phyloP scores from a whole-genome alignment of 1,139 yeast genomes.

The Candida sojae region DNA sequence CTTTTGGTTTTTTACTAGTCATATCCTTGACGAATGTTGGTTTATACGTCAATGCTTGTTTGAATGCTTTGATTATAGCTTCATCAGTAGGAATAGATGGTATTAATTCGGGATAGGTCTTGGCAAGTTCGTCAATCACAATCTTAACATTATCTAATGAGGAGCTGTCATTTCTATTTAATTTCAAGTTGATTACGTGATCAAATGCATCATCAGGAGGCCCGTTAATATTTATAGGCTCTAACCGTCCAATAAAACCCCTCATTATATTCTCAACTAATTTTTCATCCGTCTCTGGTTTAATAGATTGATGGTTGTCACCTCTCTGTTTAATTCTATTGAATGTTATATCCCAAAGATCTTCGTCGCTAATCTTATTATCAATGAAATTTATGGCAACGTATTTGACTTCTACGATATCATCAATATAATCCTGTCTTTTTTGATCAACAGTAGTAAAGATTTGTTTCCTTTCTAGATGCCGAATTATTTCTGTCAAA shows the following conservation, averaged over 20 bases:
- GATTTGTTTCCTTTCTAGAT: constrained; percentile 62
- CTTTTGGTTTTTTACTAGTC: constrained; percentile 16
- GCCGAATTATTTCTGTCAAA: constrained; percentile 86
- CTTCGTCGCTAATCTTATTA: constrained; percentile 19
- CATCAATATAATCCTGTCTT: constrained; percentile 36
- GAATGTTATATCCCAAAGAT: constrained; percentile 54
- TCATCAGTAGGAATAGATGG: constrained; percentile 39
- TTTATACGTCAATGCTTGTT: constrained; percentile 49
- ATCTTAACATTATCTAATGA: constrained; percentile 53
- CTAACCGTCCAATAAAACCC: constrained; percentile 72
- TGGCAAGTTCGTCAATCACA: constrained; percentile 40
- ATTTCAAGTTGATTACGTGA: constrained; percentile 56
- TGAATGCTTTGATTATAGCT: constrained; percentile 43
- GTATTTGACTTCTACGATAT: constrained; percentile 40
- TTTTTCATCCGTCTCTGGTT: constrained; percentile 43
- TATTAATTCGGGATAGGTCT: constrained; percentile 50
- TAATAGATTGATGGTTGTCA: constrained; percentile 87
- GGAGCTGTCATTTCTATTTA: constrained; percentile 36
- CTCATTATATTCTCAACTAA: constrained; percentile 62
- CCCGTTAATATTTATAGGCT: constrained; percentile 47
- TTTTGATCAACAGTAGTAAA: constrained; percentile 53
- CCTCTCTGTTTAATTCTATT: constrained; percentile 70
- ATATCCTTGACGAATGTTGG: constrained; percentile 50
- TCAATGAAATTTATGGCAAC: constrained; percentile 71
- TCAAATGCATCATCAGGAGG: constrained; percentile 74